Base-by-base conservation (phyloP, 1,284 basidiomycete species). In the Ustilago cynodontis region DNA sequence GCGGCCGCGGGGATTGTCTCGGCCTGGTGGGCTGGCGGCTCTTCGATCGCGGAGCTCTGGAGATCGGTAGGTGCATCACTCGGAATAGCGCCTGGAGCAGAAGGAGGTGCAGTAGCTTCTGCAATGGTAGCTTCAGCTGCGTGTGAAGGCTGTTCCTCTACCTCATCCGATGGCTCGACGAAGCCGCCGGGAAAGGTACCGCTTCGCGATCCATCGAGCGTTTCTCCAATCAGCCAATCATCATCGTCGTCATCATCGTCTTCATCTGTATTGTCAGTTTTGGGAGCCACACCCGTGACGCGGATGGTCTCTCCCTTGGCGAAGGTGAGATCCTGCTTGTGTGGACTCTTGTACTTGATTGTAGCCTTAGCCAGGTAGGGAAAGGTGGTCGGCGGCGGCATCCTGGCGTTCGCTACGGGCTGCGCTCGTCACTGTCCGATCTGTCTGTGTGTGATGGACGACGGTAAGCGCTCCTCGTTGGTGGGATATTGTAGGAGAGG, bases 141-240 rank as follows among this genome's bases (percentile, higher is more conserved):
- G 14, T 59, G 47, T 6, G 72, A 16, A 18, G 58, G 37, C 2
- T 77, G 88, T 62, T 86, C 16, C 5, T 72, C 69, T 1, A 50
- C 24, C 39, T 71, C 59, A 24, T 79, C 81, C 1, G 72, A 59
- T 16, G 72, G 47, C 59, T 79, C 59, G 26, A 86, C 84, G 24
- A 86, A 83, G 26, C 78, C 61, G 9, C 75, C 82, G 0, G 86
- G 86, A 59, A 87, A 87, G 13, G 82, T 82, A 16, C 86, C 86
- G 41, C 80, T 78, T 10, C 74, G 64, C 6, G 55, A 64, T 4
- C 82, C 82, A 33, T 82, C 84, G 2, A 78, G 60, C 41, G 72
- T 76, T 63, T 80, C 80, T 29, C 86, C 86, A n/a, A 84, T 64
- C 28, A 86, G 76, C 86, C 86, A 87, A 45, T 83, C 57, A 52